phyloP scores from a whole-genome alignment of 768 basidiomycete species.

The Auriscalpium orientale region DNA sequence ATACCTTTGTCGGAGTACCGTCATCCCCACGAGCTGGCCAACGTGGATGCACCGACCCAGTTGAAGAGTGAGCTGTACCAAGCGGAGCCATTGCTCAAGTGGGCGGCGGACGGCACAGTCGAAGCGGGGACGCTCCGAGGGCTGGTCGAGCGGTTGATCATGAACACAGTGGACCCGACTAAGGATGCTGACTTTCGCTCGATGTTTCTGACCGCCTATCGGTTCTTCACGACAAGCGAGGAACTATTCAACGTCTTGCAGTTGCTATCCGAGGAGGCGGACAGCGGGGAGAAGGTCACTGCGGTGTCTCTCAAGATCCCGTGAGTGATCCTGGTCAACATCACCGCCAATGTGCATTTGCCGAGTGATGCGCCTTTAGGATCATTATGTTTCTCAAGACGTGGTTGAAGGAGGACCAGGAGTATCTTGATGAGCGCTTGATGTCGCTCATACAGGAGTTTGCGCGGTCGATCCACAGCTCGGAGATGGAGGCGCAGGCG shows the following conservation, averaged over 20 bases:
- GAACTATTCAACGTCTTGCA: conserved; percentile 33
- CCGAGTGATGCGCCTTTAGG: background rate
- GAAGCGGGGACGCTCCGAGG: conserved; percentile 37
- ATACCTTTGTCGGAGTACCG: too few relatives aligned
- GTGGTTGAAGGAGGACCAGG: conserved; percentile 3
- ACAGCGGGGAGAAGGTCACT: background rate
- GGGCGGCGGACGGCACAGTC: conserved; percentile 22
- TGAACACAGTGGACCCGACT: conserved; percentile 20
- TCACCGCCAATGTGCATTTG: background rate
- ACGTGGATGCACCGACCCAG: background rate
- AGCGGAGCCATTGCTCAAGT: conserved; percentile 1
- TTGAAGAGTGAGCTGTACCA: conserved; percentile 6
- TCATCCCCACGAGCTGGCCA: too few relatives aligned
- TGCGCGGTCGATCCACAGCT: background rate
- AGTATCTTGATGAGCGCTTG: conserved; percentile 18
- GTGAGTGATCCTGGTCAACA: background rate
- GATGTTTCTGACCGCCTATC: conserved; percentile 33
- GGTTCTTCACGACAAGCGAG: conserved; percentile 36
- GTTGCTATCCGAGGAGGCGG: conserved; percentile 31
- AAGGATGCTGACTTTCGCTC: conserved; percentile 32
- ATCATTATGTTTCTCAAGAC: conserved; percentile 2
- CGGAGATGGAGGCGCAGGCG: conserved; percentile 1
- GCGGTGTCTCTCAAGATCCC: background rate
- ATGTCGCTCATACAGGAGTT: conserved; percentile 16
- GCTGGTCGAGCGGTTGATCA: conserved; percentile 32